phyloP scores from a whole-genome alignment of 2,329 filamentous ascomycete genomes.

The Raffaelea deltoideospora region DNA sequence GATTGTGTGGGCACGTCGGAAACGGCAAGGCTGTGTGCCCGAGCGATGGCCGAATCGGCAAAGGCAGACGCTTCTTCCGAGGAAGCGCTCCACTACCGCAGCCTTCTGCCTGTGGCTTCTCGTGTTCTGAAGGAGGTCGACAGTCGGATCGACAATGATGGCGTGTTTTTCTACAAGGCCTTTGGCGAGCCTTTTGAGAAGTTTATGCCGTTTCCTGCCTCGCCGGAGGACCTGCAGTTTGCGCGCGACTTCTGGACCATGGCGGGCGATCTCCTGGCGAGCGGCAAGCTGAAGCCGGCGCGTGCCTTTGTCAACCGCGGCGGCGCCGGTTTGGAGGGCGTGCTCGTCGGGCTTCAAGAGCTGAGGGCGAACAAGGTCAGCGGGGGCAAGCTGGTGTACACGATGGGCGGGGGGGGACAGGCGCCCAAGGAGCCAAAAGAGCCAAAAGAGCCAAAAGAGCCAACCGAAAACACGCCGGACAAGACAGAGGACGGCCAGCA shows the following conservation, averaged over 20 bases:
- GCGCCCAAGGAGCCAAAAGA: too few species aligned
- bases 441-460: too few species aligned
- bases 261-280: conserved; percentile 14
- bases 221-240: conserved; percentile 16
- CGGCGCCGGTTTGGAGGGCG: conserved; percentile 16
- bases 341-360: conserved; percentile 16
- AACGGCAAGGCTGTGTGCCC: conserved; percentile 16
- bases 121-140: conserved; percentile 23
- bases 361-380: conserved; percentile 18
- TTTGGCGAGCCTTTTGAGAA: conserved; percentile 17
- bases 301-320: conserved; percentile 13
- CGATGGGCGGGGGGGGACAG: too few species aligned
- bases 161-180: conserved; percentile 17
- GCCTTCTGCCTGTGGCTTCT: conserved; percentile 4
- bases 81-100: conserved; percentile 4
- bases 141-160: conserved; percentile 12
- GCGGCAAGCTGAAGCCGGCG: conserved; percentile 19
- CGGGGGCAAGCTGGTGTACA: conserved; percentile 24
- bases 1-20: conserved; percentile 19
- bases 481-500: too few species aligned
- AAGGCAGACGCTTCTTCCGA: not conserved
- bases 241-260: conserved; percentile 20
- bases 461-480: too few species aligned
- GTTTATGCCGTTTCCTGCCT: conserved; percentile 5
- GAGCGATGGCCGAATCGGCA: conserved; percentile 3